These are phyloP conservation scores for Anthracocystis setariae DNA, from an alignment of 1,284 basidiomycete genomes.

Conservation along the genomic window DNA sequence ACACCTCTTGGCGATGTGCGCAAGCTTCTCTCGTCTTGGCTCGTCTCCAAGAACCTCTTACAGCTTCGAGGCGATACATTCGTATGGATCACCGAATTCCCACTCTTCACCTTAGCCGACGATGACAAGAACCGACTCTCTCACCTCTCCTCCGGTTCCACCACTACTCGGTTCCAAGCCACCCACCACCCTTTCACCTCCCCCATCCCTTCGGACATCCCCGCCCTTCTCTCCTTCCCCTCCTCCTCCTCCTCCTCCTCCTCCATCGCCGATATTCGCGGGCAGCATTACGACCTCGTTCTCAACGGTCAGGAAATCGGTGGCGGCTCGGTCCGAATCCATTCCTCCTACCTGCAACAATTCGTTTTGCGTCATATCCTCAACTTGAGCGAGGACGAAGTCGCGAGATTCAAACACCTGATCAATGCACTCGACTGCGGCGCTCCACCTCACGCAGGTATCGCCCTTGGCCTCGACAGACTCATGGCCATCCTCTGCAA, in stretches of 20 bases:
- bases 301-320: constrained; percentile 92
- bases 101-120: constrained; percentile 88
- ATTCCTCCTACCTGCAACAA: constrained; percentile 86
- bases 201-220: constrained; percentile 90
- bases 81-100: constrained; percentile 94
- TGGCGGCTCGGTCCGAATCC: constrained; percentile 90
- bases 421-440: constrained; percentile 85
- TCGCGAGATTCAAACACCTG: constrained; percentile 81
- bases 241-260: constrained; percentile 68
- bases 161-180: constrained; percentile 77
- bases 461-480: constrained; percentile 85
- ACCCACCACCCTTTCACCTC: constrained; percentile 96
- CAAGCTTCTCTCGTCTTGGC: constrained; percentile 74
- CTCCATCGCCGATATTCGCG: constrained; percentile 72
- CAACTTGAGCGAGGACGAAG: constrained; percentile 78
- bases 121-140: constrained; percentile 86
- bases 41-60: constrained; percentile 74
- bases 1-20: constrained; percentile 82
- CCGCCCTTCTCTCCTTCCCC: constrained; percentile 75
- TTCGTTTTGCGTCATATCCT: constrained; percentile 81
- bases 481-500: constrained; percentile 88
- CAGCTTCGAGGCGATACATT: constrained; percentile 75
- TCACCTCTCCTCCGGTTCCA: constrained; percentile 11
- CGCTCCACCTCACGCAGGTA: constrained; percentile 94
- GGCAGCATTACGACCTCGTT: constrained; percentile 98